Evolutionary conservation across 2,329 filamentous ascomycete genomes (phyloP), one percentile per base, ranked within the genome.

Genomic region (Xylariaceae sp.): DNA sequence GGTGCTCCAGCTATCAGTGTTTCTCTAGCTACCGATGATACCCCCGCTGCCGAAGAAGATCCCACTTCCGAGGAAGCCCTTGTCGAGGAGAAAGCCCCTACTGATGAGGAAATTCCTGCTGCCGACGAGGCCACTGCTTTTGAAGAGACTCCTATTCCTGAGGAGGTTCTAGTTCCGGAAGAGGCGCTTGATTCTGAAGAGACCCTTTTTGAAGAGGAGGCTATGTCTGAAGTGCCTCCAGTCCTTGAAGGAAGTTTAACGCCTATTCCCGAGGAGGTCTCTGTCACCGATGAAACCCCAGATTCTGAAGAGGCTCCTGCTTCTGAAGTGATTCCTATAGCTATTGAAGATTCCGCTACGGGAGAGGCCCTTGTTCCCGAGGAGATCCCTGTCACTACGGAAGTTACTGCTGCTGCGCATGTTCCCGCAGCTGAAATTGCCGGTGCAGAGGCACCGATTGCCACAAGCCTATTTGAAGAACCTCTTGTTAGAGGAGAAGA

Each of bases 161-260:
- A 54, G 29, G 19, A 42, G 18, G 43, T 45, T 51, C 34, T 34
- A 19, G 29, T 22, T 29, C 12, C 21, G 4, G 47, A 30, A 29
- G 56, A 51, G 18, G 26, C 34, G 37, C 5, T 51, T 19, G 7
- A 43, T 51, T 32, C 22, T 36, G n/a, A 40, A 37, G 29, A 46
- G 42, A 8, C 48, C 36, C 26, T 15, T 3, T 12, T 58, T 47
- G 9, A 15, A 29, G 47, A 40, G n/a, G 16, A 39, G 29, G 10
- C 32, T 30, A 30, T 30, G 10, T 6, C 29, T 3, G 10, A n/a
- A n/a, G n/a, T n/a, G n/a, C n/a, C n/a, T n/a, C n/a, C n/a, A n/a
- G n/a, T n/a, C n/a, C n/a, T n/a, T n/a, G n/a, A n/a, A n/a, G n/a
- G n/a, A n/a, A n/a, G n/a, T n/a, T n/a, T n/a, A n/a, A n/a, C n/a